Evolutionary conservation across 495 filamentous ascomycete genomes (phyloP).

Genomic region (Lophium mytilinum): DNA sequence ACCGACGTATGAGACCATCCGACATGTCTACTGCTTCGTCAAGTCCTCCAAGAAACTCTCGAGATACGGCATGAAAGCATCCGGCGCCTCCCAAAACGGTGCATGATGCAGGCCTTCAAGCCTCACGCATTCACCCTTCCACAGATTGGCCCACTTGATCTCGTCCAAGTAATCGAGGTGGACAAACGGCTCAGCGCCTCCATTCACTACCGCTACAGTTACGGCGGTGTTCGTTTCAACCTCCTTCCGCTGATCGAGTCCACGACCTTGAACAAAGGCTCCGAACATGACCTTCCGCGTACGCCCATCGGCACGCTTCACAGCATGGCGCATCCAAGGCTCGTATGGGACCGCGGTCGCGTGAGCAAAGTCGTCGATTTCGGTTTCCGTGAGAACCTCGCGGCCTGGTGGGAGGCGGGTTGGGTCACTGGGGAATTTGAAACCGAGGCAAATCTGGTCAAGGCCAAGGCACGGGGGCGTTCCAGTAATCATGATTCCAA

Average conservation of each 20-base stretch:
- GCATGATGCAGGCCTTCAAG: conserved; percentile 15
- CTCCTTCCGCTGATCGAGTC: conserved; percentile 16
- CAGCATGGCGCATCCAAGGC: conserved; percentile 19
- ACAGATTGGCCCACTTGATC: conserved; percentile 17
- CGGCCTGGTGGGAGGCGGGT: conserved; percentile 3
- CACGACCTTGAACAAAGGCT: conserved; percentile 7
- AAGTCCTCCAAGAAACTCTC: conserved; percentile 14
- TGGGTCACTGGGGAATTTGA: conserved; percentile 2
- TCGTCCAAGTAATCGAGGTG: conserved; percentile 18
- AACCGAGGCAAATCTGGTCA: conserved; percentile 8
- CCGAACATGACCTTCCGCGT: conserved; percentile 17
- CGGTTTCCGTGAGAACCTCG: conserved; percentile 3
- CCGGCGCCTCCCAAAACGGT: conserved; percentile 21
- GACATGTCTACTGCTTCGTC: no score
- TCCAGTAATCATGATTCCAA: conserved; percentile 23
- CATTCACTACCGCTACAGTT: conserved; percentile 18
- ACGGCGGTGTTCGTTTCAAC: conserved; percentile 4
- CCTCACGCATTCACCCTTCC: conserved; percentile 15
- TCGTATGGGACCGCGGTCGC: conserved; percentile 3
- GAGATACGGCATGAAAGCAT: conserved; percentile 11
- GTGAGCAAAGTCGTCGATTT: conserved; percentile 4
- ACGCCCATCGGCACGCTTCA: conserved; percentile 15
- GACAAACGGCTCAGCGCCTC: conserved; percentile 20
- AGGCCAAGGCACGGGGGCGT: conserved; percentile 16
- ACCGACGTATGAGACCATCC: no score